Conservation (phyloP, 768 basidiomycete genomes). For the Rubroboletus satanas region DNA sequence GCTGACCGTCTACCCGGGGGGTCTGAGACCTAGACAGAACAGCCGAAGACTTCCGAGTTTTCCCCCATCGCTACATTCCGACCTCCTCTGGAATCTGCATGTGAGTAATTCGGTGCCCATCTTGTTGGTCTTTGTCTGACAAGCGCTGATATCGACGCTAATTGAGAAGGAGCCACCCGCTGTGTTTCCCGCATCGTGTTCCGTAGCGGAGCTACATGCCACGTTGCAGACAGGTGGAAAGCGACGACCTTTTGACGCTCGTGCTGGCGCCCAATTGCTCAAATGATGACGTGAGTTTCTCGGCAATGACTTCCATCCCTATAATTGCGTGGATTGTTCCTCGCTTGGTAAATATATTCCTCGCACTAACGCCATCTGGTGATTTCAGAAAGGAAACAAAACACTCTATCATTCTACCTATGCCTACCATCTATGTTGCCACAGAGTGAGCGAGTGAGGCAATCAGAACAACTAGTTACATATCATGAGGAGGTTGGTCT, state of each 20-base stretch:
- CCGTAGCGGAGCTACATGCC: slow-evolving; percentile 14
- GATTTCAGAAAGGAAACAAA: background rate
- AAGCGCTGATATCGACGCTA: background rate
- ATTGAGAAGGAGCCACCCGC: background rate
- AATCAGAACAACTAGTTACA: too few species aligned
- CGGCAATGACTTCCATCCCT: background rate
- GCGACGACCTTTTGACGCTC: slow-evolving; percentile 4
- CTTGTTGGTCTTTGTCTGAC: slow-evolving; percentile 7
- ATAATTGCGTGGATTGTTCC: background rate
- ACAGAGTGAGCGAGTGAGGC: too few species aligned
- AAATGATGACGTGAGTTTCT: slow-evolving; percentile 8
- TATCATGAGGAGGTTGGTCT: too few species aligned
- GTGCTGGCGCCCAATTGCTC: background rate
- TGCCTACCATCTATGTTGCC: too few species aligned
- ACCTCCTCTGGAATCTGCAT: background rate
- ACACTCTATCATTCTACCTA: background rate
- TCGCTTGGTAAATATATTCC: background rate
- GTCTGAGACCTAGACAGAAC: slow-evolving; percentile 15
- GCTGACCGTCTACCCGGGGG: slow-evolving; percentile 7
- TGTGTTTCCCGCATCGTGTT: slow-evolving; percentile 9
- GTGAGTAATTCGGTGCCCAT: slow-evolving; percentile 4
- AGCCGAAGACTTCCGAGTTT: background rate
- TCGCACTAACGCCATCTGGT: background rate
- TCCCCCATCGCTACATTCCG: background rate
- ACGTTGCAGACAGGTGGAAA: slow-evolving; percentile 1